Evolutionary conservation across 1,284 basidiomycete species (phyloP).

Genomic region (Calocybe gambosa): DNA sequence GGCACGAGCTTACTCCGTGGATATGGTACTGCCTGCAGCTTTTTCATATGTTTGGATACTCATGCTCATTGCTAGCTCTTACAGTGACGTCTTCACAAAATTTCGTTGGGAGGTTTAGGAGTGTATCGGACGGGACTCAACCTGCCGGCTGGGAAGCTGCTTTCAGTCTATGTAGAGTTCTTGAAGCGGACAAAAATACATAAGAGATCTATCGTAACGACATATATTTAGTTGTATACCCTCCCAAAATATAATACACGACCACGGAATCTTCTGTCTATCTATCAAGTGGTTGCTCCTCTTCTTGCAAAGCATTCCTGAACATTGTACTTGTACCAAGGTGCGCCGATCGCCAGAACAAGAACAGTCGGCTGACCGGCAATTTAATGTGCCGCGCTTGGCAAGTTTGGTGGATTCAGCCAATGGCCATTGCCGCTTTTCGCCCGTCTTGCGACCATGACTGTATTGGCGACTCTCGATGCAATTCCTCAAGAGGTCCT

Average conservation of each 20-base stretch:
- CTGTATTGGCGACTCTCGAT: conserved; percentile 19
- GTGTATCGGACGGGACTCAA: conserved; percentile 24
- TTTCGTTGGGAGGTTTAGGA: conserved; percentile 43
- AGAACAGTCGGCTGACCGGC: conserved; percentile 9
- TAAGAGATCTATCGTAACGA: not conserved
- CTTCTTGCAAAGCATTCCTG: not conserved
- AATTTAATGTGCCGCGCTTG: conserved; percentile 6
- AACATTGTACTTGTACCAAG: not conserved
- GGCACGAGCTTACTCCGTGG: conserved; percentile 40
- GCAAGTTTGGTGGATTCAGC: not conserved
- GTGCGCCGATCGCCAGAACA: conserved; percentile 3
- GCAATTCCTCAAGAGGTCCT: conserved; percentile 66
- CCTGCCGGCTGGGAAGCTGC: conserved; percentile 42
- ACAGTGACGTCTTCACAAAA: conserved; percentile 44
- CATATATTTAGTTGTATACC: not conserved
- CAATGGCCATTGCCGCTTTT: conserved; percentile 7
- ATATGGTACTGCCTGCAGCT: conserved; percentile 29
- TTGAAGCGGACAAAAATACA: not conserved
- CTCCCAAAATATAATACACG: not conserved
- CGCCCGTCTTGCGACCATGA: conserved; percentile 12
- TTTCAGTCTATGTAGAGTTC: conserved; percentile 39
- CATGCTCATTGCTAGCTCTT: conserved; percentile 4
- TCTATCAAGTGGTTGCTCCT: not conserved
- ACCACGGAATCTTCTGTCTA: not conserved
- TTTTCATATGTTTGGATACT: not conserved